Evolutionary conservation across 2,329 filamentous ascomycete genomes (phyloP), one percentile per base, ranked within the genome.

Genomic region (Chrysosporium queenslandicum): DNA sequence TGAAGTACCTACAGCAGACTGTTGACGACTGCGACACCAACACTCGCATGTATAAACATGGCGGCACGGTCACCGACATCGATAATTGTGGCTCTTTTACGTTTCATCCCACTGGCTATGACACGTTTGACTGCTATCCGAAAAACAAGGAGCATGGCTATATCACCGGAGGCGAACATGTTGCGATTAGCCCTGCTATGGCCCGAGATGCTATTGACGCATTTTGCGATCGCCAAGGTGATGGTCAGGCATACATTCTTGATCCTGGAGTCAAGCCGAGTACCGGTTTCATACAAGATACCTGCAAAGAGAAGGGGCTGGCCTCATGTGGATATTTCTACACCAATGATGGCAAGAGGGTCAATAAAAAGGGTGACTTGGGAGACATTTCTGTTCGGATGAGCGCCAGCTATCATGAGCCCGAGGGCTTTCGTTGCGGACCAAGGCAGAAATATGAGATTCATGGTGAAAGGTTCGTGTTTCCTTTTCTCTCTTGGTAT

Each of bases 121-220:
- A 55, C 20, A 21, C 14, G 12, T 42, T 52, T n/a, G 41, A 23
- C 9, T 53, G 53, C 49, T 55, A 47, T 25, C 53, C 49, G 3
- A 32, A 43, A 32, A 55, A 55, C 49, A 52, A 55, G 27, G 40
- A 55, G 2, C 18, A 39, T 9, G 41, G 41, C 2, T 46, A 25
- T 14, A 52, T 55, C 23, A 39, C 49, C 2, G 14, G 4, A 7
- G 43, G 48, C 9, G 27, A 40, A 14, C 48, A 52, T 16, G 36
- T 25, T 30, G 25, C 20, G 16, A 16, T 55, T 21, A 40, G 21
- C 30, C 46, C 25, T 42, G 46, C 32, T 29, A 21, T 51, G 55
- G 56, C 54, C 52, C 48, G 37, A 55, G 40, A 57, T 58, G 49
- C 54, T 53, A 52, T 57, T 40, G 40, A 37, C 21, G 34, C 30